Conservation (phyloP, 2,329 filamentous ascomycete genomes). For the Septoria petroselini region DNA sequence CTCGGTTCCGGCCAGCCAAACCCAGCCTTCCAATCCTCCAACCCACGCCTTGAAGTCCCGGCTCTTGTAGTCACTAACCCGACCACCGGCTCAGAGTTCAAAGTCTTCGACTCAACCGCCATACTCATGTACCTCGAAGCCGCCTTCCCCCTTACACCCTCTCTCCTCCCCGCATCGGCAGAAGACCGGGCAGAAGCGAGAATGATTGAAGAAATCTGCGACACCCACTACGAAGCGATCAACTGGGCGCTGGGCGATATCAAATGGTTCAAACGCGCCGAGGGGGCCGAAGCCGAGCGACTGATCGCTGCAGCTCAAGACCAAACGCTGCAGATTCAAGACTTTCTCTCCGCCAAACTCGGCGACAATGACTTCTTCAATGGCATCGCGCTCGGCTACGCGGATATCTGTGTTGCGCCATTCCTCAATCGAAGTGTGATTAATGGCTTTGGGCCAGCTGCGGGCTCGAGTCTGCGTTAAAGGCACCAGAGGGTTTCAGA, state of each 20-base stretch:
- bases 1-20: conserved; percentile 37
- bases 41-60: conserved; percentile 40
- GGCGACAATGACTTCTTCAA: conserved; percentile 32
- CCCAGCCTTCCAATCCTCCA: conserved; percentile 28
- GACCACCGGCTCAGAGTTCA: conserved; percentile 27
- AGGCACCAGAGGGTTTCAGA: conserved; percentile 27
- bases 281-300: conserved; percentile 26
- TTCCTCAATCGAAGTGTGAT: conserved; percentile 29
- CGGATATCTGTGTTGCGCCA: conserved; percentile 34
- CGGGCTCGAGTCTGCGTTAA: conserved; percentile 20
- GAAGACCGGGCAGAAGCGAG: conserved; percentile 26
- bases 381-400: conserved; percentile 31
- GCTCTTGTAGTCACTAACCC: conserved; percentile 31
- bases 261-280: conserved; percentile 28
- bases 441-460: conserved; percentile 25
- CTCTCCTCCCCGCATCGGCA: conserved; percentile 20
- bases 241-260: conserved; percentile 33
- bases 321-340: conserved; percentile 27
- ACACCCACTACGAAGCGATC: conserved; percentile 36
- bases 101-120: conserved; percentile 36
- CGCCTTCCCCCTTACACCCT: conserved; percentile 26
- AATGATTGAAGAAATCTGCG: conserved; percentile 36
- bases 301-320: conserved; percentile 31
- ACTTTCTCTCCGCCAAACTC: conserved; percentile 31
- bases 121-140: conserved; percentile 37